Evolutionary conservation across 495 filamentous ascomycete genomes (phyloP), one percentile per base, ranked within the genome.

Genomic region (Pyrenula massariospora): DNA sequence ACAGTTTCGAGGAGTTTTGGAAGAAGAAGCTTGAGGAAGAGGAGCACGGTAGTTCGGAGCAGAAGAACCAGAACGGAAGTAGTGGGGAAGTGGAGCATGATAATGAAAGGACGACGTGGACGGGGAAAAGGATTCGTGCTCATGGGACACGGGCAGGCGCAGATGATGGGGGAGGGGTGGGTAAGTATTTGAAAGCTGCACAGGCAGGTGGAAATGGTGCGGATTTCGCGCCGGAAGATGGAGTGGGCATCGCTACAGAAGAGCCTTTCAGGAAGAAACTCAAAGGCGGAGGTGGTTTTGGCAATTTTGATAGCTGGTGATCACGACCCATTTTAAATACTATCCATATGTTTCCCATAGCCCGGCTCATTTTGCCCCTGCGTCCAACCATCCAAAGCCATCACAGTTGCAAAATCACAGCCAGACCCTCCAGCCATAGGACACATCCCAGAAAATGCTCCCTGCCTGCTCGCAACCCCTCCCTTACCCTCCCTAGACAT

Each of bases 1-100:
- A 99, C 68, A 91, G 91, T 1, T 99, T 99, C 68, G 89, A 95
- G 62, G 93, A 95, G 69, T 97, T 92, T 65, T 61, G 81, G 61
- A 85, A 83, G 65, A 77, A 87, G 62, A 78, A 84, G 60, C 64
- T 60, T 25, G 72, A 81, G 56, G 68, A 68, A 52, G 78, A 83
- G 20, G 68, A 65, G 47, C 65, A 20, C 19, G 31, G 31, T 15
- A 42, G 66, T 31, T 78, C 75, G 25, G 74, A 79, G 56, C 69
- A 72, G 50, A 77, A 77, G 54, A 79, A 77, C n/a, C 54, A 75
- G 68, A 70, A 76, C 75, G 59, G 63, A 65, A 64, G 74, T 68
- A 61, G 68, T 56, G 55, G 75, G 71, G 58, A 76, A 5, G 71
- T 65, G 55, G 72, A 73, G 42, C 62, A 60, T 2, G 88, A 86